Evolutionary conservation across 78 protist genomes (phyloP).

Genomic region (Bigelowiella natans): DNA sequence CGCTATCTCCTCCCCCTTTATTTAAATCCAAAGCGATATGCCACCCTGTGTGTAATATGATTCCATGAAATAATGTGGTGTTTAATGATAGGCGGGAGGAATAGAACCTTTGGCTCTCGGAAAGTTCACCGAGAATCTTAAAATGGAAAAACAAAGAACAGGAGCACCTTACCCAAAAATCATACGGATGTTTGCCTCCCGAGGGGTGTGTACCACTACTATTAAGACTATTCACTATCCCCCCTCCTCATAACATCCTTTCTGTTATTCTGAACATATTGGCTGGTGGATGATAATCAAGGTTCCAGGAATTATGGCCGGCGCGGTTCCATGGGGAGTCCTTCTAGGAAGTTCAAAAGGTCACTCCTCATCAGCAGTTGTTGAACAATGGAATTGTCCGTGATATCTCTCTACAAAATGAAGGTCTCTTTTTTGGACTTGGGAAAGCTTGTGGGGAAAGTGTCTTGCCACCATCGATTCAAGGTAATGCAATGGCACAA

Average conservation of each 20-base stretch:
- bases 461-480: neutral
- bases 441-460: neutral
- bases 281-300: no score
- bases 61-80: no score
- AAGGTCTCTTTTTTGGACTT: neutral
- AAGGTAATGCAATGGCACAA: no score
- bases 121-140: constrained; percentile 42
- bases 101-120: neutral
- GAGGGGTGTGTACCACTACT: neutral
- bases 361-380: no score
- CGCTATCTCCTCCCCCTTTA: no score
- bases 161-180: constrained; percentile 39
- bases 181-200: neutral
- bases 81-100: neutral
- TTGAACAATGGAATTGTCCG: no score
- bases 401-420: no score
- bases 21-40: no score
- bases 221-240: no score
- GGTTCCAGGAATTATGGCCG: neutral
- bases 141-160: constrained; percentile 51
- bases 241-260: no score
- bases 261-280: no score
- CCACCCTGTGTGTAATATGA: no score
- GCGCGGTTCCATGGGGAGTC: neutral
- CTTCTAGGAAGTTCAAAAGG: neutral